Conservation (phyloP, 139 green algal species). For the Parachlorella kessleri region DNA sequence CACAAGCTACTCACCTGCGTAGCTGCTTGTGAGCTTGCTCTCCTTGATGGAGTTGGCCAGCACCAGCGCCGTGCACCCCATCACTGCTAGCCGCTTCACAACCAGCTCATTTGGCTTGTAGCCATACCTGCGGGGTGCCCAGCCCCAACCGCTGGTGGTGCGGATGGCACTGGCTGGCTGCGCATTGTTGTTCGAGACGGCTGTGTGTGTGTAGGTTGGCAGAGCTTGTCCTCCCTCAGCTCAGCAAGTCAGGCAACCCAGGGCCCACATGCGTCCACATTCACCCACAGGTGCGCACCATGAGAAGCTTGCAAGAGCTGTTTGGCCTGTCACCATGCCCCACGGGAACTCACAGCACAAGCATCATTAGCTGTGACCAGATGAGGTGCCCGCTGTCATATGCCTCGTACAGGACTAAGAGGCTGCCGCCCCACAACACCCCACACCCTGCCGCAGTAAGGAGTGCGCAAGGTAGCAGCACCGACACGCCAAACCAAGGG, state of each 20-base stretch:
- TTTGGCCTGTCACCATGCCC: too few relatives aligned
- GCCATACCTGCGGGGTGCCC: too few relatives aligned
- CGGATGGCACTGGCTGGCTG: too few relatives aligned
- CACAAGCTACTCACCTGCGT: conserved; percentile 17
- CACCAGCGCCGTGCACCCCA: conserved; percentile 50
- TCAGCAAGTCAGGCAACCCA: too few relatives aligned
- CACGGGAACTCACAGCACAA: too few relatives aligned
- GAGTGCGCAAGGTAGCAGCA: conserved; percentile 50
- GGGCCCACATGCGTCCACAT: too few relatives aligned
- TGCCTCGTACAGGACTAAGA: conserved; percentile 37
- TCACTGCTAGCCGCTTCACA: conserved; percentile 58
- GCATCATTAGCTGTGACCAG: conserved; percentile 3
- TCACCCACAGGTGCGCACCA: too few relatives aligned
- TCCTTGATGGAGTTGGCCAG: conserved; percentile 42
- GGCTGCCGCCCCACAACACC: conserved; percentile 20
- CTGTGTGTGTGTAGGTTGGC: too few relatives aligned
- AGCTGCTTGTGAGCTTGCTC: conserved; percentile 10
- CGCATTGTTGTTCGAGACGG: too few relatives aligned
- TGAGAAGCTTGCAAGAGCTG: conserved; percentile 28
- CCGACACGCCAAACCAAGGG: conserved; percentile 21
- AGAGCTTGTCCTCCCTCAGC: too few relatives aligned
- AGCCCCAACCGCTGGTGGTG: too few relatives aligned
- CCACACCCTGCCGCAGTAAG: conserved; percentile 32
- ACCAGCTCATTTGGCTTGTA: conserved; percentile 51
- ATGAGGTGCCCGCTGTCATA: conserved; percentile 34